Evolutionary conservation across 2,329 filamentous ascomycete species (phyloP).

Genomic region (Colletotrichum somersetense): DNA sequence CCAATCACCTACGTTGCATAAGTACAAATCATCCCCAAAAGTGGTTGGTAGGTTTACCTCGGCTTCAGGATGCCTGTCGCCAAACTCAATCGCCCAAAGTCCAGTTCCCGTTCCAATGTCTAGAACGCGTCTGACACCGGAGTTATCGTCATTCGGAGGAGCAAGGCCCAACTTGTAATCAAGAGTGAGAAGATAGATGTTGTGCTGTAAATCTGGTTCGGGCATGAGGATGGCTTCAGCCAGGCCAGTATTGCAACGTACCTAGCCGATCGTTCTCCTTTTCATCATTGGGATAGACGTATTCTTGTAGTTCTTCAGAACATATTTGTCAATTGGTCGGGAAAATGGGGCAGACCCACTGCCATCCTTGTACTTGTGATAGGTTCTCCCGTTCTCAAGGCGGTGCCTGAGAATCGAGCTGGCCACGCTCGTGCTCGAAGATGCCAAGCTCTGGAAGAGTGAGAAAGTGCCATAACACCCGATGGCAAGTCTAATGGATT

Average conservation of each 20-base stretch:
- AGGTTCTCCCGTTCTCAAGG: constrained; percentile 13
- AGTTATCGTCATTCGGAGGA: constrained; percentile 42
- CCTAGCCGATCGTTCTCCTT: constrained; percentile 12
- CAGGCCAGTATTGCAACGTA: background rate
- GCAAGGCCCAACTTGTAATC: constrained; percentile 47
- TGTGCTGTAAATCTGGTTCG: constrained; percentile 52
- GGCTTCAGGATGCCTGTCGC: constrained; percentile 45
- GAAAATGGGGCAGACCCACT: background rate
- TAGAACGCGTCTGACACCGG: constrained; percentile 41
- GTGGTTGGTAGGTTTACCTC: constrained; percentile 44
- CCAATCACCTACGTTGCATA: constrained; percentile 47
- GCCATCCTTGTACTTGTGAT: constrained; percentile 7
- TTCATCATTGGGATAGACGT: constrained; percentile 21
- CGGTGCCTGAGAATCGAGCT: background rate
- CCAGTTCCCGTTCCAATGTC: constrained; percentile 28
- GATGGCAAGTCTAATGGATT: background rate
- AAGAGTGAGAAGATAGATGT: constrained; percentile 50
- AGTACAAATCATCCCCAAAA: constrained; percentile 51
- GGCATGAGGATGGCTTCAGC: background rate
- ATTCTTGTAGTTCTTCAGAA: background rate
- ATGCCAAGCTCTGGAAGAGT: background rate
- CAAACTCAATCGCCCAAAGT: constrained; percentile 35
- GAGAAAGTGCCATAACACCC: background rate
- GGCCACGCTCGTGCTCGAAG: background rate
- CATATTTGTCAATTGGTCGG: no score